Evolutionary conservation across 2,329 filamentous ascomycete genomes (phyloP).

Genomic region (Clarireedia sp.): DNA sequence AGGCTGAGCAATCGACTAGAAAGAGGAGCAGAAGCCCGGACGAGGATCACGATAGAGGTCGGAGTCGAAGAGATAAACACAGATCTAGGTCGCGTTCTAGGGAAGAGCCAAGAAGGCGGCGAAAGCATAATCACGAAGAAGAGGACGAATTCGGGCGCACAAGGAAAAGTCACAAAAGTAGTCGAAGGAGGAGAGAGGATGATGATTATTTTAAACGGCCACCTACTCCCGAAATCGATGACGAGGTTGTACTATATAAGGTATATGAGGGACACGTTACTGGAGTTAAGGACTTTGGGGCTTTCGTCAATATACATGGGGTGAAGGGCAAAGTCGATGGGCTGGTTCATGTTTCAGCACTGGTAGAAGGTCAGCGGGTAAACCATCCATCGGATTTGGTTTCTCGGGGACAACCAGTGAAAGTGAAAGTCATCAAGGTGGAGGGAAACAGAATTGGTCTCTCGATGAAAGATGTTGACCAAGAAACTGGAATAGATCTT

Average conservation of each 20-base stretch:
- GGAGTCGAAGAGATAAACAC: conserved; percentile 34
- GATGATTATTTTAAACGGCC: conserved; percentile 57
- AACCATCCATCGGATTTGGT: conserved; percentile 89
- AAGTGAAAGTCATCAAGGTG: conserved; percentile 86
- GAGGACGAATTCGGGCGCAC: conserved; percentile 52
- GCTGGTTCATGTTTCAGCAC: conserved; percentile 85
- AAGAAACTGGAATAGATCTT: conserved; percentile 76
- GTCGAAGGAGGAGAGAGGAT: conserved; percentile 34
- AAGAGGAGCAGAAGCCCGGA: conserved; percentile 48
- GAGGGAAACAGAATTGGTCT: conserved; percentile 75
- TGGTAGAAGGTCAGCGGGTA: conserved; percentile 76
- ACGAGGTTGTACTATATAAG: conserved; percentile 73
- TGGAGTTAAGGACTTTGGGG: conserved; percentile 90
- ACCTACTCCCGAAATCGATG: conserved; percentile 69
- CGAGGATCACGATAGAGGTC: conserved; percentile 30
- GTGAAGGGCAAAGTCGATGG: conserved; percentile 86
- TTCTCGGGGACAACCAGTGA: conserved; percentile 71
- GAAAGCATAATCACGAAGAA: conserved; percentile 42
- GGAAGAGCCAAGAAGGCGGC: conserved; percentile 34
- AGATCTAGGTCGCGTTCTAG: conserved; percentile 47
- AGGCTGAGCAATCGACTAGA: conserved; percentile 32
- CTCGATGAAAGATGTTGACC: conserved; percentile 97
- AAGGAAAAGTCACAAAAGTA: conserved; percentile 34
- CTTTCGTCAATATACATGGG: conserved; percentile 85
- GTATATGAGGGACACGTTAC: conserved; percentile 86